Percentiles rank a stretch among this genome's conserved stretches.
Conservation (phyloP, 208 protist genomes). For the Acanthamoeba healyi region DNA sequence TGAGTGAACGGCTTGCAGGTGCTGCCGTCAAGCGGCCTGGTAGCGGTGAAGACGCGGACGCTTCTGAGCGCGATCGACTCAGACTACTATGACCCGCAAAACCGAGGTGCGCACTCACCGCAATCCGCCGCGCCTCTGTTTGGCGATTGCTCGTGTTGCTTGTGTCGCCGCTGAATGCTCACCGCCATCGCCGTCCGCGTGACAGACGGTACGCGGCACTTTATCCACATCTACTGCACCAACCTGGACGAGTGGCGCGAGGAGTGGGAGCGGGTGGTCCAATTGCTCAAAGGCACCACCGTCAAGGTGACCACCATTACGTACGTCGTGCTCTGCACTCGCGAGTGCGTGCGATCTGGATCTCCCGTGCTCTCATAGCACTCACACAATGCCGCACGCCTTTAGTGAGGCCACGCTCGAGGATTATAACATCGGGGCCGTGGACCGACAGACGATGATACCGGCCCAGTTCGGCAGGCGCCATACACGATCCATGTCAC, state of each 20-base stretch:
- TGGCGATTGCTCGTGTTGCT: background rate
- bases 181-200: too few relatives aligned
- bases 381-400: background rate
- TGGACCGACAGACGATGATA: background rate
- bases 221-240: slow-evolving; percentile 39
- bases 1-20: background rate
- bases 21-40: background rate
- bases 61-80: background rate
- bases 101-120: background rate
- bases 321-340: background rate
- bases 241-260: slow-evolving; percentile 6
- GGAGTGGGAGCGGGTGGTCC: background rate
- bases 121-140: background rate
- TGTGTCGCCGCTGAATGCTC: too few relatives aligned
- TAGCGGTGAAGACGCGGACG: background rate
- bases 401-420: background rate
- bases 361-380: background rate
- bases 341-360: background rate
- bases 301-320: background rate
- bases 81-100: background rate
- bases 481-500: background rate
- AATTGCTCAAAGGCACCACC: background rate
- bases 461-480: background rate
- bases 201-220: background rate
- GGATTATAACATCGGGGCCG: background rate